Evolutionary conservation across 2,329 filamentous ascomycete species (phyloP), one percentile per base, ranked within the genome.

Genomic region (Paracamarosporium sp.): DNA sequence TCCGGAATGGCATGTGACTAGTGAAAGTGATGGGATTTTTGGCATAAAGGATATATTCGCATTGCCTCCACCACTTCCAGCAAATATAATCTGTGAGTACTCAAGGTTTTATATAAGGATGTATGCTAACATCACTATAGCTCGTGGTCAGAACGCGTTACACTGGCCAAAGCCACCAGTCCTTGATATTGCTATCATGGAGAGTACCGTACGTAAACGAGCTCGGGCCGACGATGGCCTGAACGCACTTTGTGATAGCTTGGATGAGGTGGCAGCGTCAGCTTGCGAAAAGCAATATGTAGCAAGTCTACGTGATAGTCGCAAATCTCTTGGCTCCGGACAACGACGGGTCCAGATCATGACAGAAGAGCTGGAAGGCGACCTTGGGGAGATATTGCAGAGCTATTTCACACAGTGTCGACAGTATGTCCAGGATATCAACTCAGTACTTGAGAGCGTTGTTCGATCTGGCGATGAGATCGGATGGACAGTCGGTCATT

Each of bases 281-380:
- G 12, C 33, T 12, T 61, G 60, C 31, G 69, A 73, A 41, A 59
- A 59, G 45, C 38, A 61, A 4, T 72, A 72, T 46, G 58, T 72
- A 15, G 38, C 55, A 1, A 36, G 56, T 43, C 43, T 72, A 20
- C 62, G 55, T 3, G 40, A 50, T 5, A 70, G 69, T 27, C 67
- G 65, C 27, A 15, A 33, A 3, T 67, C 66, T 2, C 62, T 71
- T 11, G 36, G 60, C 1, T n/a, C 31, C 2, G 33, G 53, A 15
- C 12, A 51, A 25, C 41, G 31, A 30, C 44, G 22, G 5, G 33
- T 25, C 2, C 4, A 31, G 1, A 33, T 33, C 7, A 47, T 47
- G 7, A 36, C 41, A 6, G 28, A 55, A 8, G 9, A 56, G 4
- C 5, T 47, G 11, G 15, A 56, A 2, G 35, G 47, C 25, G 20